phyloP scores from a whole-genome alignment of 164 flowering plant genomes.

The Berberis vulgaris region DNA sequence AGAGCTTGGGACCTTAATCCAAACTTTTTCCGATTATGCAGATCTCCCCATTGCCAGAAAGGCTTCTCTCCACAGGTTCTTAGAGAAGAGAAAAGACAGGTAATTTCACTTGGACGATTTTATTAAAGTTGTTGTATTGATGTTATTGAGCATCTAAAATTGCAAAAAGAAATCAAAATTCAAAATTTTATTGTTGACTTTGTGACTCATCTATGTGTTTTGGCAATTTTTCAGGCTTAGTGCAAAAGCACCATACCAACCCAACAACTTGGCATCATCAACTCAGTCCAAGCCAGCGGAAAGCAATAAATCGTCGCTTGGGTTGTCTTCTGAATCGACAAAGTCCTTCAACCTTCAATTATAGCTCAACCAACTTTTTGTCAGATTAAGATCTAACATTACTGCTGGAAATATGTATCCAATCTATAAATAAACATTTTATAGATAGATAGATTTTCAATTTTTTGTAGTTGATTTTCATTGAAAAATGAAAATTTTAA shows the following conservation, averaged over 20 bases:
- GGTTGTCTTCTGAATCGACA: conserved; percentile 30
- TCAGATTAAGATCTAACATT: too few species aligned
- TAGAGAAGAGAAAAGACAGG: conserved; percentile 89
- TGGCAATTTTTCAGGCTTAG: conserved; percentile 34
- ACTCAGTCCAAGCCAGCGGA: conserved; percentile 20
- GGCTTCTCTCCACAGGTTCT: conserved; percentile 64
- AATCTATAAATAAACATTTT: too few species aligned
- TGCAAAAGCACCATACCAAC: conserved; percentile 47
- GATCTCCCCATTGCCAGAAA: conserved; percentile 73
- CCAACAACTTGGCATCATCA: conserved; percentile 1
- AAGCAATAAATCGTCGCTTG: conserved; percentile 44
- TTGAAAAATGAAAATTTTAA: too few species aligned
- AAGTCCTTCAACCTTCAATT: too few species aligned
- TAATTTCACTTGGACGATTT: conserved; percentile 9
- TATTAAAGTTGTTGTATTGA: background rate
- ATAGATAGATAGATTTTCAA: too few species aligned
- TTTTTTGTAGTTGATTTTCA: too few species aligned
- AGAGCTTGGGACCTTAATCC: too few species aligned
- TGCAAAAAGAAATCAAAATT: background rate
- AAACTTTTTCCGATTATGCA: conserved; percentile 10
- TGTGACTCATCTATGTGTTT: background rate
- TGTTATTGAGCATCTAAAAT: background rate
- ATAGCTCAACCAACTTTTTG: too few species aligned
- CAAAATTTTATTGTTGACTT: background rate
- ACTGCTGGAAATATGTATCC: too few species aligned